Evolutionary conservation across 371 early-diverging fungal species (phyloP).

Genomic region (Mucor plumbeus): DNA sequence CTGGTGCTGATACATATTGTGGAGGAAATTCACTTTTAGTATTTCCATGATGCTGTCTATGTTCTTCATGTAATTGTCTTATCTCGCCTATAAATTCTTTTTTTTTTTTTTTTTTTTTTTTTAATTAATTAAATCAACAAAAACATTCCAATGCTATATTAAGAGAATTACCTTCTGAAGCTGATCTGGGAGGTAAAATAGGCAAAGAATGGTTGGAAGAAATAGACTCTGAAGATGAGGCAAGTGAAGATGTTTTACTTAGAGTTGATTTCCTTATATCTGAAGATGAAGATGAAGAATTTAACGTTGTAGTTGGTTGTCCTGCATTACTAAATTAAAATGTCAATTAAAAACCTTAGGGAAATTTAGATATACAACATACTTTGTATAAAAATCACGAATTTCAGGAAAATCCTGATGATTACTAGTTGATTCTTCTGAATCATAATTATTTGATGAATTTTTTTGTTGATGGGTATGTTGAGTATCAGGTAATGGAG

Average conservation of each 20-base stretch:
- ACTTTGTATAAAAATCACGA: constrained; percentile 51
- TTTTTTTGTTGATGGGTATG: constrained; percentile 5
- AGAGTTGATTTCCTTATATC: not conserved
- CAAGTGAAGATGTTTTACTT: not conserved
- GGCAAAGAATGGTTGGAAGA: constrained; percentile 1
- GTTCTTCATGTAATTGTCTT: not conserved
- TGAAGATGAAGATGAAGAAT: not conserved
- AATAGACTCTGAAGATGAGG: not conserved
- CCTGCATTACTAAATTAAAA: not conserved
- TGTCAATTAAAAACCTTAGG: not conserved
- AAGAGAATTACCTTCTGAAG: constrained; percentile 11
- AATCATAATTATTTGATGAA: not conserved
- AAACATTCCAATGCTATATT: not conserved
- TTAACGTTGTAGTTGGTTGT: not conserved
- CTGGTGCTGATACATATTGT: constrained; percentile 14
- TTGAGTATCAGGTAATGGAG: not conserved
- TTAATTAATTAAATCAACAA: constrained; percentile 2
- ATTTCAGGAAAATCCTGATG: constrained; percentile 44
- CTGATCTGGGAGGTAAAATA: not conserved
- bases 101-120: too few relatives aligned
- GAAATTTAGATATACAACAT: constrained; percentile 4
- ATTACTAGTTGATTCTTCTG: not conserved
- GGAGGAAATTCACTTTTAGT: constrained; percentile 11
- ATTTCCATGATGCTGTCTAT: not conserved
- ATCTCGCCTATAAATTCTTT: not conserved